Evolutionary conservation across 352 stramenopile genomes (phyloP).

Genomic region (Phytophthora sansomeana): DNA sequence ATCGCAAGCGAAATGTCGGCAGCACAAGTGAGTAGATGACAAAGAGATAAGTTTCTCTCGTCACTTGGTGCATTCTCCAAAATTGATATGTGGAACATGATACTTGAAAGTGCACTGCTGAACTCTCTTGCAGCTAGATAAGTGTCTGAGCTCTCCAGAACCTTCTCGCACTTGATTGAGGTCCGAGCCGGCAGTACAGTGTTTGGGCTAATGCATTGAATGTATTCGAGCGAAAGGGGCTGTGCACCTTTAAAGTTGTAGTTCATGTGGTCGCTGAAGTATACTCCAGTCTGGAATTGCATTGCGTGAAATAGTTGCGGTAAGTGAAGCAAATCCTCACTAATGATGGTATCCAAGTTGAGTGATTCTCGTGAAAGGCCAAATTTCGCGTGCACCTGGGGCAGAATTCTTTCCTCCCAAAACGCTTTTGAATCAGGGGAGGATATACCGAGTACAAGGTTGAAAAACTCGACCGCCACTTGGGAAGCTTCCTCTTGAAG

Average conservation of each 20-base stretch:
- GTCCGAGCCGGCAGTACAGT: slow-evolving; percentile 41
- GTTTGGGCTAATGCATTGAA: slow-evolving; percentile 24
- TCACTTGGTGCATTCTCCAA: slow-evolving; percentile 40
- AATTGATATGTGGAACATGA: slow-evolving; percentile 58
- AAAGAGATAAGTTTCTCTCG: slow-evolving; percentile 40
- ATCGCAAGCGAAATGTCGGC: slow-evolving; percentile 52
- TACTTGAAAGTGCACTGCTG: slow-evolving; percentile 34
- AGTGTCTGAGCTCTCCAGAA: slow-evolving; percentile 32
- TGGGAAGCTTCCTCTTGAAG: slow-evolving; percentile 29
- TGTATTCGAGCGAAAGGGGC: slow-evolving; percentile 34
- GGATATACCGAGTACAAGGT: slow-evolving; percentile 51
- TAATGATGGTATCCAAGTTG: slow-evolving; percentile 40
- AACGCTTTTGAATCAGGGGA: slow-evolving; percentile 45
- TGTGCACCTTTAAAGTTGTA: slow-evolving; percentile 46
- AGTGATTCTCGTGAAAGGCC: slow-evolving; percentile 19
- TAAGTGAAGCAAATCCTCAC: slow-evolving; percentile 53
- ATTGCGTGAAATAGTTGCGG: slow-evolving; percentile 64
- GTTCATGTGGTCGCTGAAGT: slow-evolving; percentile 37
- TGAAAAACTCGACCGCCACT: slow-evolving; percentile 61
- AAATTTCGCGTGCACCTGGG: slow-evolving; percentile 56
- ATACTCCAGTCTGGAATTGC: slow-evolving; percentile 44
- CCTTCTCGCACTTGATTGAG: slow-evolving; percentile 30
- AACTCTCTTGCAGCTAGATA: slow-evolving; percentile 33
- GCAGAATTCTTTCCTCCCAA: slow-evolving; percentile 63
- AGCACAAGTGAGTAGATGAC: slow-evolving; percentile 46